Evolutionary conservation across 148 eudicot genomes (phyloP).

Genomic region (Rhododendron vialii): DNA sequence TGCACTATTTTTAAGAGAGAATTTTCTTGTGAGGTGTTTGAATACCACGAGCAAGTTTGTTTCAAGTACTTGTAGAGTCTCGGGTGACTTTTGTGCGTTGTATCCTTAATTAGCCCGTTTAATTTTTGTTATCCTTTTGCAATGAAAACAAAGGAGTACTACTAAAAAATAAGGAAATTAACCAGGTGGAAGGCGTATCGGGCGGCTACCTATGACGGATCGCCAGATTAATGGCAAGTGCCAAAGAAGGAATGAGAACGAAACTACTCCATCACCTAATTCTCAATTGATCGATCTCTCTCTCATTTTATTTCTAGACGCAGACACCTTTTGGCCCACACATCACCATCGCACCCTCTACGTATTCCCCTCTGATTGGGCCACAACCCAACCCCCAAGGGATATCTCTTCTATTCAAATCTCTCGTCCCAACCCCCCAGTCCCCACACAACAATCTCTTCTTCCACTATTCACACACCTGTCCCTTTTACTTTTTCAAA

Average conservation of each 20-base stretch:
- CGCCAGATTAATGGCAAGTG: neutral
- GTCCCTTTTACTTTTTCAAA: neutral
- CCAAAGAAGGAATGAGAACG: neutral
- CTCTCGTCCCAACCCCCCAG: neutral
- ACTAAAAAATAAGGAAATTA: no score
- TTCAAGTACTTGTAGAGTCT: no score
- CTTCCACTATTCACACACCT: neutral
- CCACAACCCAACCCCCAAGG: neutral
- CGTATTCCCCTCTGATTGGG: constrained; percentile 27
- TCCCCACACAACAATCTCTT: neutral
- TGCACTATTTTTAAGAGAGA: no score
- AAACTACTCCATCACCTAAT: neutral
- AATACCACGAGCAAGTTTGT: no score
- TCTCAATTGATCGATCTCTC: neutral
- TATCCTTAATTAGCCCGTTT: no score
- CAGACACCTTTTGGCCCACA: neutral
- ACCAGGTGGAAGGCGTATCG: neutral
- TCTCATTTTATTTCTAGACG: neutral
- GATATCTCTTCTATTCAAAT: neutral
- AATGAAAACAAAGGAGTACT: no score
- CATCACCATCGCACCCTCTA: constrained; percentile 10
- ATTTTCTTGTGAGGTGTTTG: no score
- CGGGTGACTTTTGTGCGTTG: no score
- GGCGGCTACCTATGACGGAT: neutral
- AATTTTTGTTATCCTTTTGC: no score